Percentiles rank a stretch among this genome's conserved stretches.
phyloP scores from a whole-genome alignment of 2,329 filamentous ascomycete species.

The Juglanconis oblonga region DNA sequence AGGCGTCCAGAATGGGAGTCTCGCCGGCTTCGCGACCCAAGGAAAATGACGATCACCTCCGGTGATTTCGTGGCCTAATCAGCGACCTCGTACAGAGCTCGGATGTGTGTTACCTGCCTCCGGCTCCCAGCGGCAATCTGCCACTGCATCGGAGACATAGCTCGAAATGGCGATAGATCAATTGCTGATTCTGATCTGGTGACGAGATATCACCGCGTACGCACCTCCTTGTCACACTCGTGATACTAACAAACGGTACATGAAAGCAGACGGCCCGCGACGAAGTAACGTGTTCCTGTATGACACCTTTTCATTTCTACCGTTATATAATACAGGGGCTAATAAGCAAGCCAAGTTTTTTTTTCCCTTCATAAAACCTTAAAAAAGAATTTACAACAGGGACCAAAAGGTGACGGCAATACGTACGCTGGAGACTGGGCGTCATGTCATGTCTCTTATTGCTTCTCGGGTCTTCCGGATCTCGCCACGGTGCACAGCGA shows the following conservation, averaged over 20 bases:
- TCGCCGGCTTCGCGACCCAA: background rate
- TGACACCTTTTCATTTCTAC: background rate
- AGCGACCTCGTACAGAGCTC: background rate
- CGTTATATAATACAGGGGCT: background rate
- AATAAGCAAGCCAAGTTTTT: background rate
- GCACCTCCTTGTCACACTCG: background rate
- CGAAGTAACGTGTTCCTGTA: background rate
- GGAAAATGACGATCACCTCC: conserved; percentile 15
- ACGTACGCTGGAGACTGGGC: conserved; percentile 1
- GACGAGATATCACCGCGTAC: background rate
- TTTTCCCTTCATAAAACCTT: too few relatives aligned
- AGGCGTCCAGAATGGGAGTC: background rate
- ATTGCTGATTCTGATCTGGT: conserved; percentile 9
- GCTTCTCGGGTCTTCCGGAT: background rate
- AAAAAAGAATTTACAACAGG: too few relatives aligned
- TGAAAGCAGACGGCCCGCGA: background rate
- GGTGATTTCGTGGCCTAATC: background rate
- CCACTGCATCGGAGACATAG: conserved; percentile 14
- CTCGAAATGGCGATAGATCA: conserved; percentile 12
- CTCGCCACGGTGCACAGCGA: background rate
- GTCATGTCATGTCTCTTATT: conserved; percentile 6
- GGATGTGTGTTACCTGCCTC: background rate
- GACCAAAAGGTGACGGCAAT: background rate
- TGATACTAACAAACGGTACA: background rate
- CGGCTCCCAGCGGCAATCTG: background rate